Base-by-base conservation (phyloP, 345 rosid genomes). In the Rhodomyrtus tomentosa region DNA sequence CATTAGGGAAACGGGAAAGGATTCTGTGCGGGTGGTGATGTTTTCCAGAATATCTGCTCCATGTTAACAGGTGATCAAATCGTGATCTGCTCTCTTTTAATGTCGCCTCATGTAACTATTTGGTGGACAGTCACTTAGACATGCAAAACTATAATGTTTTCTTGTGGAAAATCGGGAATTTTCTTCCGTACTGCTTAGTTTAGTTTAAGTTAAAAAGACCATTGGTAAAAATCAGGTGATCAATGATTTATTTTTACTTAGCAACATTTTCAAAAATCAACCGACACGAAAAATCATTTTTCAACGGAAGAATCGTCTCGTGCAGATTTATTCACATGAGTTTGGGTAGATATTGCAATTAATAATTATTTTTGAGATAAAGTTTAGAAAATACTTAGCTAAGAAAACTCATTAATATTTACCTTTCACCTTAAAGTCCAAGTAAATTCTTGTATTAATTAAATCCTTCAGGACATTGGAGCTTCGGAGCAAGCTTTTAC, bases 391-490 rank as follows among this genome's bases (percentile, higher is more conserved):
- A 55, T 22, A 13, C 12, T 27, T 9, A 22, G 58, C 11, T n/a
- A 55, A 55, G n/a, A 55, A 55, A 55, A 55, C 58, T 55, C n/a
- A 55, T 22, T 24, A 22, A 55, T 55, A 55, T 55, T 22, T 55
- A 55, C 13, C 27, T 55, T 55, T 62, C 38, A 36, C 20, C 45
- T 36, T 36, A 36, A 18, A 68, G 38, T 2, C 24, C 5, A 38
- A 68, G 76, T 8, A 36, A 68, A 36, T 68, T 9, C 45, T 8
- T 24, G 76, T 68, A 18, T 4, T 0, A 1, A 42, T 68, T 0
- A 68, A 36, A 68, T 18, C 45, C 1, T 24, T 25, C 84, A 86
- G 88, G 86, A 29, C 88, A 86, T 82, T 86, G 88, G 88, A 86
- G 82, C 29, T 86, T 52, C 32, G 88, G 84, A 50, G 88, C 86